Evolutionary conservation across 148 eudicot species (phyloP).

Genomic region (Fagopyrum esculentum): DNA sequence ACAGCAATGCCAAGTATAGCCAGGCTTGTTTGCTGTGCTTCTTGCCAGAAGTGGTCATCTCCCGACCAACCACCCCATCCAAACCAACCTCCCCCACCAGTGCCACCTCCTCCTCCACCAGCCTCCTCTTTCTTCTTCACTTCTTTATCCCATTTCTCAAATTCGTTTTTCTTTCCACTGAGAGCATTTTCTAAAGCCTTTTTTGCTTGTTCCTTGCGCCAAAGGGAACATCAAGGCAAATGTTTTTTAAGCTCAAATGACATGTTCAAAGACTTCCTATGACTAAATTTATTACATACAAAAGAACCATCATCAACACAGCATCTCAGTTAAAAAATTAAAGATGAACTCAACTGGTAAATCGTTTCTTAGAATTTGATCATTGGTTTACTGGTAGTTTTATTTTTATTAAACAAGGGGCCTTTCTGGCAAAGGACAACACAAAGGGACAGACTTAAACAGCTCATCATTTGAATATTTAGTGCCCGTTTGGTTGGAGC

Average conservation of each 20-base stretch:
- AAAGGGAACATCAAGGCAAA: neutral
- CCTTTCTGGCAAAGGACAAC: neutral
- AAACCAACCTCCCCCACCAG: slow-evolving; percentile 83
- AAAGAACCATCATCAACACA: neutral
- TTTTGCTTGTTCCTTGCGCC: slow-evolving; percentile 63
- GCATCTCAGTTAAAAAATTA: neutral
- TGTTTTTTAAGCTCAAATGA: slow-evolving; percentile 1
- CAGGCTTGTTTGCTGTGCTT: slow-evolving; percentile 65
- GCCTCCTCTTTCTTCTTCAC: slow-evolving; percentile 61
- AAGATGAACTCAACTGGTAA: neutral
- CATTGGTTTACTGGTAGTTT: neutral
- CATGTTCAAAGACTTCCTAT: neutral
- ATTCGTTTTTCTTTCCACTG: slow-evolving; percentile 67
- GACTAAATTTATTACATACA: neutral
- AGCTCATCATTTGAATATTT: neutral
- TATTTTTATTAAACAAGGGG: neutral
- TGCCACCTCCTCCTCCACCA: slow-evolving; percentile 55
- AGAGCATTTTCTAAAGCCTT: slow-evolving; percentile 94
- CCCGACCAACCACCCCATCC: slow-evolving; percentile 70
- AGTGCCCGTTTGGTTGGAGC: no score
- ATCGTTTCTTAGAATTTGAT: neutral
- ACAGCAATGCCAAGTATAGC: slow-evolving; percentile 49
- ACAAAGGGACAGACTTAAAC: no score
- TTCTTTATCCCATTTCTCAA: slow-evolving; percentile 79
- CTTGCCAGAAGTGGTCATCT: slow-evolving; percentile 83